These are phyloP conservation scores for Aspergillus persii DNA, from an alignment of 2,329 filamentous ascomycete genomes.

Conservation along the genomic window DNA sequence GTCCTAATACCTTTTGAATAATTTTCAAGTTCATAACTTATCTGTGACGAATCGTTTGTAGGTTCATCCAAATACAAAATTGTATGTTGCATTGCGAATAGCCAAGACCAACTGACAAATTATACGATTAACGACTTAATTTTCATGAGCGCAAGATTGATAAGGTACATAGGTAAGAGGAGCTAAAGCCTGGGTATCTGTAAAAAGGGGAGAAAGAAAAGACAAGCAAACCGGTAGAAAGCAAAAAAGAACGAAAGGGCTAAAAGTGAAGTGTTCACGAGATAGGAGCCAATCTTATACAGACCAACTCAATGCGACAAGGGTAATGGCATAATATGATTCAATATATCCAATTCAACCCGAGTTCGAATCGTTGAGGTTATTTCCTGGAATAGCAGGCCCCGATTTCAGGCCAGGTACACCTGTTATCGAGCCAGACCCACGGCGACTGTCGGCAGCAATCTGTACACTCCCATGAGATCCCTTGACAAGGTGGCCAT, in stretches of 20 bases:
- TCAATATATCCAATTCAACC: constrained; percentile 10
- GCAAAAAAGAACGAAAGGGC: constrained; percentile 14
- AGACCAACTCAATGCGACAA: background rate
- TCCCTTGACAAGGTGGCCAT: constrained; percentile 67
- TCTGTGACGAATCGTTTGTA: too few relatives aligned
- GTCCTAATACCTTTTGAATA: too few relatives aligned
- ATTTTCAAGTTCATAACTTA: too few relatives aligned
- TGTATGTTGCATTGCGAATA: background rate
- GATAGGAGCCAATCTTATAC: background rate
- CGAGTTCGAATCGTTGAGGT: constrained; percentile 1
- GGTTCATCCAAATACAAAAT: background rate
- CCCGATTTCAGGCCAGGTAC: constrained; percentile 27
- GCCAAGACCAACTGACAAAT: background rate
- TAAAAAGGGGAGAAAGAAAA: constrained; percentile 4
- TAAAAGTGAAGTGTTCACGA: constrained; percentile 4
- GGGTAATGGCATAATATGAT: background rate
- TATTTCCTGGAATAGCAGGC: constrained; percentile 14
- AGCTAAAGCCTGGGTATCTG: constrained; percentile 27
- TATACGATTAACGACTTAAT: background rate
- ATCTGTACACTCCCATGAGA: constrained; percentile 65
- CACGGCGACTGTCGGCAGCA: constrained; percentile 41
- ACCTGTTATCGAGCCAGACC: constrained; percentile 28
- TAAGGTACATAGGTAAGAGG: constrained; percentile 17
- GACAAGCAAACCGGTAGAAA: constrained; percentile 11
- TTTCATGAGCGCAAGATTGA: background rate